Evolutionary conservation across 306 rosid species (phyloP).

Genomic region (Pterocarpus santalinus): DNA sequence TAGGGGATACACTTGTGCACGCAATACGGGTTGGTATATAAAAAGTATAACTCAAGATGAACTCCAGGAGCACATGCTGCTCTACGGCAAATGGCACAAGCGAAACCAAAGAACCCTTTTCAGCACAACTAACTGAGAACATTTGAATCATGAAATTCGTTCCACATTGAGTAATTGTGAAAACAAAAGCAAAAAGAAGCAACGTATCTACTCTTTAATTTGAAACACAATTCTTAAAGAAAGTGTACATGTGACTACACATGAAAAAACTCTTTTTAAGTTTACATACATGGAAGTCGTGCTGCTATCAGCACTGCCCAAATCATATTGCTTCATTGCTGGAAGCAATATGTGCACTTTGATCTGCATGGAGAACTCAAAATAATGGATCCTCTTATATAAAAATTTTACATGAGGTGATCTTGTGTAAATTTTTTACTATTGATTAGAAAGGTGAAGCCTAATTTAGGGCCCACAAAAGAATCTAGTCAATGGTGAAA

Average conservation of each 20-base stretch:
- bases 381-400: background rate
- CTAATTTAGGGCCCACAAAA: too few species aligned
- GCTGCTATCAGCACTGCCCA: constrained; percentile 38
- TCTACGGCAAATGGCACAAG: background rate
- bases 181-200: constrained; percentile 28
- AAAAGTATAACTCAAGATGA: too few species aligned
- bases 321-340: background rate
- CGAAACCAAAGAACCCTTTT: constrained; percentile 28
- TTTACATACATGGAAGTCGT: constrained; percentile 48
- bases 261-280: constrained; percentile 35
- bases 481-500: too few species aligned
- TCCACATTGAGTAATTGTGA: constrained; percentile 18
- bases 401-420: too few species aligned
- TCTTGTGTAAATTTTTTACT: too few species aligned
- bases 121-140: constrained; percentile 9
- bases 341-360: constrained; percentile 42
- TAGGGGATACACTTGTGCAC: too few species aligned
- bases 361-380: constrained; percentile 43
- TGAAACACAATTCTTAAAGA: constrained; percentile 26
- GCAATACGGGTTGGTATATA: too few species aligned
- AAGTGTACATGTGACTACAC: background rate
- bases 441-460: too few species aligned
- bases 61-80: too few species aligned
- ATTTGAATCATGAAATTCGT: constrained; percentile 23
- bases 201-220: constrained; percentile 36